Conservation (phyloP, 768 basidiomycete species). For the Rhodocollybia butyracea region DNA sequence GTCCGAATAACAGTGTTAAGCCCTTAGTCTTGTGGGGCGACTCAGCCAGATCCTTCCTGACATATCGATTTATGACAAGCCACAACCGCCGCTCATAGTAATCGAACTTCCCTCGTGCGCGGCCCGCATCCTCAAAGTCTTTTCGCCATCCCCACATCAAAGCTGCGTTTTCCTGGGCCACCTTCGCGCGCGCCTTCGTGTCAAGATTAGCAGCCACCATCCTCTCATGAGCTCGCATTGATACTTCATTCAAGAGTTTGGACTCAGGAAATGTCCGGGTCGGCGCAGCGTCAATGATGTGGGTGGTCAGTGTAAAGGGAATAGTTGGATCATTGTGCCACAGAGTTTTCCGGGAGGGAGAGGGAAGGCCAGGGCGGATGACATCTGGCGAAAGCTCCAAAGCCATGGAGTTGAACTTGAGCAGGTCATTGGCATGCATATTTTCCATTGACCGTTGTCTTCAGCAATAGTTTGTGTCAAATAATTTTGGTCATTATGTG, state of each 20-base stretch:
- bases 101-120: background rate
- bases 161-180: conserved; percentile 20
- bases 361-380: background rate
- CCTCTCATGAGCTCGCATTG: conserved; percentile 14
- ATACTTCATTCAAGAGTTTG: conserved; percentile 28
- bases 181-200: conserved; percentile 22
- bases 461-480: too few relatives aligned
- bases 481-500: too few relatives aligned
- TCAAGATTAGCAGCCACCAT: conserved; percentile 27
- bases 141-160: conserved; percentile 28
- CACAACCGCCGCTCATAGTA: conserved; percentile 42
- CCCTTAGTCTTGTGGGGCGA: background rate
- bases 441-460: too few relatives aligned
- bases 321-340: conserved; percentile 2
- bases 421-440: background rate
- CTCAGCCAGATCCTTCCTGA: conserved; percentile 17
- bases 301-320: conserved; percentile 44
- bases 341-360: background rate
- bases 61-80: conserved; percentile 73
- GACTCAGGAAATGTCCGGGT: conserved; percentile 37
- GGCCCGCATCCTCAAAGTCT: conserved; percentile 14
- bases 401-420: background rate
- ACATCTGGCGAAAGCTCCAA: background rate
- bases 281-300: conserved; percentile 51
- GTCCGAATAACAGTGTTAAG: conserved; percentile 67